phyloP scores from a whole-genome alignment of 495 filamentous ascomycete species.

The Talaromyces nanjingensis region DNA sequence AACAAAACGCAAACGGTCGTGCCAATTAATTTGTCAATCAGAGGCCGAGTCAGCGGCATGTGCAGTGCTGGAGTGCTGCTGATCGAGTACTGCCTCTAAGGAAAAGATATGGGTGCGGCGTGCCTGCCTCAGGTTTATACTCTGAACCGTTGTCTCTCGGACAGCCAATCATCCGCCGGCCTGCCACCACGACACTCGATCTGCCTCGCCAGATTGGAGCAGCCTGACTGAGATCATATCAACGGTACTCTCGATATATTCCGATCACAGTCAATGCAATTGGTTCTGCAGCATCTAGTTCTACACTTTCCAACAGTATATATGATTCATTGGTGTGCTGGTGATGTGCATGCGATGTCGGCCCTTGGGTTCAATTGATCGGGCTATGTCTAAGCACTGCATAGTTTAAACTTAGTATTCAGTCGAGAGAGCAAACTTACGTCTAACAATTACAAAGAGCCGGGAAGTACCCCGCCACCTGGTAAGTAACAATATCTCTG shows the following conservation, averaged over 20 bases:
- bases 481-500: not conserved
- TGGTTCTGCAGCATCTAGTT: not conserved
- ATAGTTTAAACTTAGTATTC: not conserved
- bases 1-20: not conserved
- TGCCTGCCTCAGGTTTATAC: not conserved
- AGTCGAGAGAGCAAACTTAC: not conserved
- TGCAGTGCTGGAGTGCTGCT: conserved; percentile 11
- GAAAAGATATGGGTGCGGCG: not conserved
- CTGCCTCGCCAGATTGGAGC: conserved; percentile 2
- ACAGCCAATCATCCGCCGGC: conserved; percentile 18
- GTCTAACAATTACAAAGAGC: not conserved
- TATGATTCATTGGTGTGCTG: not conserved
- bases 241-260: not conserved
- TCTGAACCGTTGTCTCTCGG: not conserved
- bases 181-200: conserved; percentile 15
- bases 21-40: not conserved
- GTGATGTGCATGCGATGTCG: not conserved
- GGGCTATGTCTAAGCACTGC: not conserved
- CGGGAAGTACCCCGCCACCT: not conserved
- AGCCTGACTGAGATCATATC: not conserved
- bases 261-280: not conserved
- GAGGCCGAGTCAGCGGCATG: conserved; percentile 16
- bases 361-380: not conserved
- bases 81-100: not conserved
- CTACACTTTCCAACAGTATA: not conserved